Conservation (phyloP, 2,329 filamentous ascomycete genomes). For the Grosmannia penicillata region DNA sequence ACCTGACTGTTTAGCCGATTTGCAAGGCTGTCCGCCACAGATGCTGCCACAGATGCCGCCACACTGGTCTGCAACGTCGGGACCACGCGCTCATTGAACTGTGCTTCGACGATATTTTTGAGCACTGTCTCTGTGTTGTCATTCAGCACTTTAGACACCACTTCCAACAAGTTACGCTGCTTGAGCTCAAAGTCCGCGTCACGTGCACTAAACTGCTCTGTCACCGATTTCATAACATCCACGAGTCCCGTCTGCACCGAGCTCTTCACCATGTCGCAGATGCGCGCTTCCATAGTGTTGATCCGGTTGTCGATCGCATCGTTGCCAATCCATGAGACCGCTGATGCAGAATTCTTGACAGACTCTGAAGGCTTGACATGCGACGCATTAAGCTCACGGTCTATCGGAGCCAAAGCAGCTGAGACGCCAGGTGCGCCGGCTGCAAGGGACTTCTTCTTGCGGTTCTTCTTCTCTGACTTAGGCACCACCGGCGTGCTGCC, state of each 20-base stretch:
- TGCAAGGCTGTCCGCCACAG: constrained; percentile 58
- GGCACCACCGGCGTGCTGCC: constrained; percentile 8
- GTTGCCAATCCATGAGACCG: constrained; percentile 2
- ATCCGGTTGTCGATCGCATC: constrained; percentile 40
- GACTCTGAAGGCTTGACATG: neutral
- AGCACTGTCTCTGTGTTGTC: constrained; percentile 58
- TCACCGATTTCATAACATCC: constrained; percentile 23
- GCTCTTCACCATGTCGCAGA: constrained; percentile 30
- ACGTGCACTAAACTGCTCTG: constrained; percentile 45
- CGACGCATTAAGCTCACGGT: no score
- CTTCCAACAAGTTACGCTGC: constrained; percentile 38
- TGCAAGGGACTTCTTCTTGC: constrained; percentile 54
- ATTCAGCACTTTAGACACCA: constrained; percentile 45
- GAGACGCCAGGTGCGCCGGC: constrained; percentile 13
- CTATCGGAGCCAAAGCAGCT: neutral
- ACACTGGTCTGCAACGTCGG: constrained; percentile 58
- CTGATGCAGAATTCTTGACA: neutral
- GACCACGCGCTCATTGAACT: constrained; percentile 61
- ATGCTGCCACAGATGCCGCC: constrained; percentile 48
- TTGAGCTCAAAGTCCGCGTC: constrained; percentile 37
- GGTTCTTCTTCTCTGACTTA: constrained; percentile 37
- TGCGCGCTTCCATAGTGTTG: constrained; percentile 34
- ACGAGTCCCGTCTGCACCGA: constrained; percentile 40
- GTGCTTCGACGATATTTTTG: constrained; percentile 57
- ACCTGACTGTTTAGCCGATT: constrained; percentile 53